Conservation (phyloP, 2,329 filamentous ascomycete genomes). For the Aspergillus sclerotialis region DNA sequence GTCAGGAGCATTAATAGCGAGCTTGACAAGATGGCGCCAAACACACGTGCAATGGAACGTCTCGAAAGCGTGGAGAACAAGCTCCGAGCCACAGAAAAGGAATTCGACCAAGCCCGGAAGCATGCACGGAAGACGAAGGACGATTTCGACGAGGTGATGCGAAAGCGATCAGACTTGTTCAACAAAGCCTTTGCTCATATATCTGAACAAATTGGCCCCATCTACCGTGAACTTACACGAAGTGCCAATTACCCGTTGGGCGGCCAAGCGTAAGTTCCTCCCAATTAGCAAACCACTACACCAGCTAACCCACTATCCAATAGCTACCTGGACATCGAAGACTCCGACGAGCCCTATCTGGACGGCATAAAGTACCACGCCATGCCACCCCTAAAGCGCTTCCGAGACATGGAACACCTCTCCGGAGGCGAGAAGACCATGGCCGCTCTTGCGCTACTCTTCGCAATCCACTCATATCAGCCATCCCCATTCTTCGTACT, state of each 20-base stretch:
- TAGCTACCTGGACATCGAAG: conserved; percentile 83
- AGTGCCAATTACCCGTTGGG: conserved; percentile 89
- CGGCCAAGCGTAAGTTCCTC: conserved; percentile 55
- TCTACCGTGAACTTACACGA: conserved; percentile 92
- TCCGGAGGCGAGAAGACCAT: conserved; percentile 98
- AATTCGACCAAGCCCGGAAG: conserved; percentile 78
- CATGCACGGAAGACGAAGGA: conserved; percentile 68
- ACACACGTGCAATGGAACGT: conserved; percentile 91
- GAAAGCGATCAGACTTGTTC: conserved; percentile 81
- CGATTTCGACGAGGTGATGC: conserved; percentile 75
- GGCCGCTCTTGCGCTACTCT: conserved; percentile 90
- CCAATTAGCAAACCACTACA: neutral
- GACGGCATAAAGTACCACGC: conserved; percentile 97
- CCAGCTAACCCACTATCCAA: conserved; percentile 8
- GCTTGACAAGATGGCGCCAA: conserved; percentile 90
- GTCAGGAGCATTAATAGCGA: conserved; percentile 68
- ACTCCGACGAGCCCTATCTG: conserved; percentile 92
- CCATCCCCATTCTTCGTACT: conserved; percentile 96
- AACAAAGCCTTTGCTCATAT: conserved; percentile 94
- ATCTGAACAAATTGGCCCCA: conserved; percentile 83
- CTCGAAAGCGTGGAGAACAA: conserved; percentile 78
- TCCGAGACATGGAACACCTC: conserved; percentile 97
- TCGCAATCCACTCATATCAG: conserved; percentile 94
- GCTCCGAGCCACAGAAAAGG: conserved; percentile 75
- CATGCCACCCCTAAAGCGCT: conserved; percentile 96